Base-by-base conservation (phyloP, 441 rosid genomes). In the Breynia disticha region DNA sequence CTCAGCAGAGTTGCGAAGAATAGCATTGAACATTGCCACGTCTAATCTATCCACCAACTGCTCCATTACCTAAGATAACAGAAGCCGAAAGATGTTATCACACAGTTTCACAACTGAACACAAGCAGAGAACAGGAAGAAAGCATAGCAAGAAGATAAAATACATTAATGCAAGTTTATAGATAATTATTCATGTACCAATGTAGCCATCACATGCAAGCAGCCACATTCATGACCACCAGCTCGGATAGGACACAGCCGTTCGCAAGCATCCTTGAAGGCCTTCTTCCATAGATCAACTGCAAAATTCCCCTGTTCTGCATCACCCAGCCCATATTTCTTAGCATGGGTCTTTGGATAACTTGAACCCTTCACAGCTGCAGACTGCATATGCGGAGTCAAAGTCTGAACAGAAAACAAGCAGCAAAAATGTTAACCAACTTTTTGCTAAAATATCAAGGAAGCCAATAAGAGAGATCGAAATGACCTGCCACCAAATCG, bases 401-500 rank as follows among this genome's bases (percentile, higher is more conserved):
- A 68, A 64, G 91, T 87, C 97, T 91, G 81, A 59, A 35, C 45
- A 58, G 42, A 54, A 68, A 37, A 18, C 21, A 52, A 52, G 37
- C 41, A 13, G 32, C 16, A 17, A 13, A 24, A 1, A 32, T 9
- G n/a, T 11, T 16, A 50, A 19, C 1, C 53, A 12, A 21, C 7
- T 6, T 50, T n/a, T 14, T 12, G 37, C 12, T 0, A 52, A 38
- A 52, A 12, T 14, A 14, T 19, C 2, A 37, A 24, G 14, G 18
- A 28, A 28, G 19, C 16, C 19, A 35, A 9, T 0, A 14, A 52
- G 20, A 48, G 67, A 71, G 56, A 56, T 48, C 19, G 48, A 46
- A 5, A 21, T 54, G 37, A 91, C 98, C 98, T 87, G 96, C 98
- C 98, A 91, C 98, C 98, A 88, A 44, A 91, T 76, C 16, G 91